phyloP scores from a whole-genome alignment of 139 green algal species.

The Choricystis sp. region DNA sequence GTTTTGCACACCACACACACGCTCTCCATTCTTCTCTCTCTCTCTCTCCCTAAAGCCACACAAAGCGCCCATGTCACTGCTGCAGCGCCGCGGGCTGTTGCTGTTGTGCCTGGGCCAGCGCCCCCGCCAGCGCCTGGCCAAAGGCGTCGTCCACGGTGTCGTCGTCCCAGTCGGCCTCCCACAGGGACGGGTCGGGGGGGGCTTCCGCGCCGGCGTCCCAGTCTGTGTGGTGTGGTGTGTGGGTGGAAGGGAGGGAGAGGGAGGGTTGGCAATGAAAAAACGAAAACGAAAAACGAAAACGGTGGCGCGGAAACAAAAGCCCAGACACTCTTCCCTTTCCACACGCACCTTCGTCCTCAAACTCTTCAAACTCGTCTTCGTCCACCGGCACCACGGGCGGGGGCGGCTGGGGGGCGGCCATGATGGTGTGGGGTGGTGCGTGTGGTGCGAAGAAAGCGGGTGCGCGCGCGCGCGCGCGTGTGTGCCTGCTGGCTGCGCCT shows the following conservation, averaged over 20 bases:
- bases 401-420: constrained; percentile 1
- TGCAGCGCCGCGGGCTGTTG: too few relatives aligned
- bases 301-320: background rate
- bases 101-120: constrained; percentile 14
- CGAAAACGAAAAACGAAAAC: background rate
- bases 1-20: too few relatives aligned
- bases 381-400: constrained; percentile 12
- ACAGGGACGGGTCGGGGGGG: constrained; percentile 14
- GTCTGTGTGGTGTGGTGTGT: constrained; percentile 3
- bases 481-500: too few relatives aligned
- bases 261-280: background rate
- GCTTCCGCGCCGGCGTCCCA: constrained; percentile 15
- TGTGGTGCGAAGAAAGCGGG: background rate
- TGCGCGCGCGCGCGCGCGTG: too few relatives aligned
- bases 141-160: constrained; percentile 25
- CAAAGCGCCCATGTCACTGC: too few relatives aligned
- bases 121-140: constrained; percentile 13
- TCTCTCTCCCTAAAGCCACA: too few relatives aligned
- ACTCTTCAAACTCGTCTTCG: constrained; percentile 43
- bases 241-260: background rate
- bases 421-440: background rate
- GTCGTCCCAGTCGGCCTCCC: constrained; percentile 36
- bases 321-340: background rate
- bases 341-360: constrained; percentile 25
- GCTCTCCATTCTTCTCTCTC: too few relatives aligned